Evolutionary conservation across 2,329 filamentous ascomycete species (phyloP).

Genomic region (Colletotrichum nymphaeae): DNA sequence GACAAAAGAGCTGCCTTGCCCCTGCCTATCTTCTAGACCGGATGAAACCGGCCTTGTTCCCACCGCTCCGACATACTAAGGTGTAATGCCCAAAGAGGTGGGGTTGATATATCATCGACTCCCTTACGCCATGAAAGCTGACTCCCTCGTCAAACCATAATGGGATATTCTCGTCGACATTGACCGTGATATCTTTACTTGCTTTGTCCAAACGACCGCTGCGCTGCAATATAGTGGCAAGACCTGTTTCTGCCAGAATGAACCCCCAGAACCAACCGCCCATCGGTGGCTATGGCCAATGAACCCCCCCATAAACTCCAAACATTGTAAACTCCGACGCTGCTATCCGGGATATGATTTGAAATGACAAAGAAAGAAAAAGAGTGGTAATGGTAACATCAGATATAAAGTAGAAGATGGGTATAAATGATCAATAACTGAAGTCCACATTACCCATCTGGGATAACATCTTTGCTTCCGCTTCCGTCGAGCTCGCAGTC

Average conservation of each 20-base stretch:
- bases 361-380: slow-evolving; percentile 26
- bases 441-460: slow-evolving; percentile 72
- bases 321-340: slow-evolving; percentile 47
- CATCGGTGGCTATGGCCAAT: slow-evolving; percentile 26
- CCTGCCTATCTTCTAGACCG: slow-evolving; percentile 6
- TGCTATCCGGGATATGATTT: slow-evolving; percentile 42
- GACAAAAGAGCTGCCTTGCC: slow-evolving; percentile 19
- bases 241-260: slow-evolving; percentile 17
- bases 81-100: slow-evolving; percentile 12
- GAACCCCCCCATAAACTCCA: slow-evolving; percentile 41
- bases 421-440: slow-evolving; percentile 61
- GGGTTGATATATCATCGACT: slow-evolving; percentile 16
- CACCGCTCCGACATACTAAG: slow-evolving; percentile 2
- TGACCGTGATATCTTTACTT: slow-evolving; percentile 26
- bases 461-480: slow-evolving; percentile 62
- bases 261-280: slow-evolving; percentile 30
- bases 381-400: slow-evolving; percentile 33
- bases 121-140: slow-evolving; percentile 14
- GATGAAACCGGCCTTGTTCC: not conserved
- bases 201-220: slow-evolving; percentile 26
- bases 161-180: slow-evolving; percentile 29
- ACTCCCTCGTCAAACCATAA: slow-evolving; percentile 15
- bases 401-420: slow-evolving; percentile 34
- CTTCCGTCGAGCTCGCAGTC: slow-evolving; percentile 49
- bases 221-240: slow-evolving; percentile 24